Evolutionary conservation across 2,329 filamentous ascomycete species (phyloP), one percentile per base, ranked within the genome.

Genomic region (Aspergillus sp.): DNA sequence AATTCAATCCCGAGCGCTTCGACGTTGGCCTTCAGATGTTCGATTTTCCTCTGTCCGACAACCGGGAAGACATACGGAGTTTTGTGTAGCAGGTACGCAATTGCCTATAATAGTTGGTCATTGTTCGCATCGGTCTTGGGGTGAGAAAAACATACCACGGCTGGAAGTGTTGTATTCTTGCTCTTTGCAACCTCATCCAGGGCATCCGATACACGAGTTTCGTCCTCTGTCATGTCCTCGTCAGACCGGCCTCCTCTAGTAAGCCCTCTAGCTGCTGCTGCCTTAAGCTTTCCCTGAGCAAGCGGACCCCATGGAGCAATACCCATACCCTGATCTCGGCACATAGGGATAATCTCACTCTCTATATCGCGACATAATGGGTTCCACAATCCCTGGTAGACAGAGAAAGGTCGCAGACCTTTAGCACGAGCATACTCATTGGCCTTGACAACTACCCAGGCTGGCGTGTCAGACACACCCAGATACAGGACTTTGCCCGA

Each of bases 81-180:
- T 75, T 91, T 91, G 62, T 85, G 81, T 80, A 89, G 82, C 12
- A 91, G 85, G 66, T 92, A 92, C 2, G 89, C 89, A 22, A 92
- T 74, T 7, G 89, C 89, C 76, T 12, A 79, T 77, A 0, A 83
- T 85, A 6, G 45, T 48, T 18, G 38, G 45, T 89, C 79, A 62
- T 85, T 79, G 12, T 47, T 8, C 20, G n/a, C 17, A 13, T n/a
- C 5, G 41, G 8, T 30, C 20, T n/a, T 30, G 24, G 8, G 13
- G n/a, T 7, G 6, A 38, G 7, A 22, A 15, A 9, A 13, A 44
- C 49, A n/a, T 45, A 44, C 50, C 39, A 53, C 41, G 11, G 41
- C 41, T 2, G 50, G 26, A 18, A 53, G 50, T 12, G 11, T 45
- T 9, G 50, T 45, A 18, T 53, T 44, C 17, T 38, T 53, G 41